Conservation (phyloP, 176 grass and related monocot species). For the Poa pratensis region DNA sequence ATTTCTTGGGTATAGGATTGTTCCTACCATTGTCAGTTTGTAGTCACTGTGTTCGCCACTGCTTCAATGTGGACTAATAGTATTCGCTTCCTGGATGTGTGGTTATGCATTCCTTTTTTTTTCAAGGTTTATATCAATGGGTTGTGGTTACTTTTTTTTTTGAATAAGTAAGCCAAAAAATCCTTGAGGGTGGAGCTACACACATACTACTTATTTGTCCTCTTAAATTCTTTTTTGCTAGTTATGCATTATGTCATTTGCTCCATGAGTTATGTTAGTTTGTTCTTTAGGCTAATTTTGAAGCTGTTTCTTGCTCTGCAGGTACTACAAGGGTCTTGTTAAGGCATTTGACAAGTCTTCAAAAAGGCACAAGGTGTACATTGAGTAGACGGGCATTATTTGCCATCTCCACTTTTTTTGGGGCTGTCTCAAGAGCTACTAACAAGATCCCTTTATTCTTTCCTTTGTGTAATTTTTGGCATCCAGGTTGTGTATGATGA, state of each 20-base stretch:
- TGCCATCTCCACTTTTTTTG: conserved; percentile 11
- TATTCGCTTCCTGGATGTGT: not conserved
- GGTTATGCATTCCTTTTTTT: not conserved
- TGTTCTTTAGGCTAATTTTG: conserved; percentile 26
- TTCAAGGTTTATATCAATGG: not conserved
- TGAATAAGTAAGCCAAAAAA: conserved; percentile 8
- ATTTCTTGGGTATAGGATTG: conserved; percentile 30
- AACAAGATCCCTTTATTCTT: not conserved
- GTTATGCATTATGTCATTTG: conserved; percentile 4
- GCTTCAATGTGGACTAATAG: not conserved
- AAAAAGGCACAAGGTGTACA: conserved; percentile 68
- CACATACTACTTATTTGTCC: not conserved
- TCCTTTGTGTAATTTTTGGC: conserved; percentile 28
- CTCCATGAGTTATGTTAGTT: conserved; percentile 23
- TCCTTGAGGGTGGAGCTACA: conserved; percentile 4
- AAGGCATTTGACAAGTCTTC: conserved; percentile 44
- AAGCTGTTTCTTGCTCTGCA: conserved; percentile 51
- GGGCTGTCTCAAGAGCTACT: conserved; percentile 14
- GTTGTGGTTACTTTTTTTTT: not conserved
- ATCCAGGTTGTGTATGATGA: conserved; percentile 79
- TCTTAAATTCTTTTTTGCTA: conserved; percentile 14
- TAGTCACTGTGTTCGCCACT: not conserved
- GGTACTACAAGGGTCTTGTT: conserved; percentile 76
- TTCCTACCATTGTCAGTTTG: conserved; percentile 29
- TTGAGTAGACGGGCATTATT: conserved; percentile 4